Base-by-base conservation (phyloP, 768 basidiomycete genomes). In the Stropharia rugosoannulata region DNA sequence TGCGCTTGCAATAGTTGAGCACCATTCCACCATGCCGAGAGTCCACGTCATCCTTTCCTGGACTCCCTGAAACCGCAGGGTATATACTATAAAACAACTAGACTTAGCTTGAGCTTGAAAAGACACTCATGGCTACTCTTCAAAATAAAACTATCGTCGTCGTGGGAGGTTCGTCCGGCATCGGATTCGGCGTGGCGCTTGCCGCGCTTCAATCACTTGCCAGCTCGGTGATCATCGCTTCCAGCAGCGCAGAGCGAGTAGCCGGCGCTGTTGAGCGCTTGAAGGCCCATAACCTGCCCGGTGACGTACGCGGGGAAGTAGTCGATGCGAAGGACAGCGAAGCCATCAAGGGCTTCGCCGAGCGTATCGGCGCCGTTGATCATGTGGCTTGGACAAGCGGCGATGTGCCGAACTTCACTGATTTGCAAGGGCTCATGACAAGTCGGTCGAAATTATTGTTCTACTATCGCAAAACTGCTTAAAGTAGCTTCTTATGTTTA, bases 331-430 rank as follows among this genome's bases (percentile, higher is more conserved):
- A 38, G 16, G 38, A 51, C 36, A 25, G 35, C 4, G 36, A 2
- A 1, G 49, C 49, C 1, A n/a, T 51, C 9, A 51, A 51, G 25
- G 49, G 10, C 11, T 38, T 42, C 11, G 41, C 41, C 4, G n/a
- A 3, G 41, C 41, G 41, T 22, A 6, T 51, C 1, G 22, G 49
- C 5, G 27, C 37, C 2, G 49, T 51, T 9, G 49, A 51, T 16
- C 49, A 51, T 40, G 40, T 42, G 9, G 41, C n/a, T 9, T 55
- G 54, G 47, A 48, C 54, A 19, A 50, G 49, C 22, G 49, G 49
- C 12, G 37, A 50, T 10, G 37, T 50, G 15, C 49, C 41, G 4
- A 32, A 32, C 5, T 10, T 32, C 9, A 32, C 5, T 6, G 29
- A 32, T 32, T 10, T 22, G 4, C 29, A 32, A 32, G 29, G 22